phyloP scores from a whole-genome alignment of 306 rosid species.

The Oemleria cerasiformis region DNA sequence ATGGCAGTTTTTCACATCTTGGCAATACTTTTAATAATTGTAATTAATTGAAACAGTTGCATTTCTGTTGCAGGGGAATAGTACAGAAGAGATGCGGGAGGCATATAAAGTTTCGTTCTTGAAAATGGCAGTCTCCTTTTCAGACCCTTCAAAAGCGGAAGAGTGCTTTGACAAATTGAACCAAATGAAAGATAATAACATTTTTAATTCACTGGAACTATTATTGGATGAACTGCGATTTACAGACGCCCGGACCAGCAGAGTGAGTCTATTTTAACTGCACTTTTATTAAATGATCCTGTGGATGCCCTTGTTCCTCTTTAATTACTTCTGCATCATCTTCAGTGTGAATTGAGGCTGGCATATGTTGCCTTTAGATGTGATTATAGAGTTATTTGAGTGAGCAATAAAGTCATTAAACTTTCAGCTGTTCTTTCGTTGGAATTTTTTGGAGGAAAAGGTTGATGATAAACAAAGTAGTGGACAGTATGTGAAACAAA shows the following conservation, averaged over 20 bases:
- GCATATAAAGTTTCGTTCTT: constrained; percentile 42
- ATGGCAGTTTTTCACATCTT: constrained; percentile 11
- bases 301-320: not conserved
- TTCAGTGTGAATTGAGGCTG: not conserved
- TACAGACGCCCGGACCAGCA: constrained; percentile 35
- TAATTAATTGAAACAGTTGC: constrained; percentile 13
- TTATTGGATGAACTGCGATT: constrained; percentile 55
- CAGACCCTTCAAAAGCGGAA: constrained; percentile 72
- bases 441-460: not conserved
- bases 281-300: not conserved
- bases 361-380: not conserved
- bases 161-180: constrained; percentile 66
- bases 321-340: not conserved
- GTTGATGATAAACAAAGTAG: not conserved
- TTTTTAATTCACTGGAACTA: constrained; percentile 56
- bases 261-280: constrained; percentile 46
- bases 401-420: not conserved
- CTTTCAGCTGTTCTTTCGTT: not conserved
- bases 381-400: not conserved
- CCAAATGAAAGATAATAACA: constrained; percentile 61
- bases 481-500: not conserved
- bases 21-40: constrained; percentile 19
- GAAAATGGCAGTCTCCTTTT: constrained; percentile 66
- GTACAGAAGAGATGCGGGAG: constrained; percentile 59
- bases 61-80: constrained; percentile 53